phyloP scores from a whole-genome alignment of 345 rosid species.

The Dipteronia dyeriana region DNA sequence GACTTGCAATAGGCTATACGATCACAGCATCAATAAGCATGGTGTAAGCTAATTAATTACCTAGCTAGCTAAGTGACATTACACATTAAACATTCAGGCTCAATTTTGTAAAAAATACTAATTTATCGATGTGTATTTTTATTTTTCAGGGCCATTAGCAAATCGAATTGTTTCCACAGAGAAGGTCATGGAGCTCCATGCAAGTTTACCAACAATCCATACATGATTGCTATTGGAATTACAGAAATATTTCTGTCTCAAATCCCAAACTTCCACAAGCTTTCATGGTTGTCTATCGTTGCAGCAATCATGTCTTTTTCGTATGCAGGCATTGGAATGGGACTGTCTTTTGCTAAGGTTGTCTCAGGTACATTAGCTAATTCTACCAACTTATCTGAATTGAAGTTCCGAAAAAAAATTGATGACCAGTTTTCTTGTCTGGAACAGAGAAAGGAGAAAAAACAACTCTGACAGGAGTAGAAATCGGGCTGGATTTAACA shows the following conservation, averaged over 20 bases:
- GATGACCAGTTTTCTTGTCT: neutral
- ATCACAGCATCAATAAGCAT: slow-evolving; percentile 27
- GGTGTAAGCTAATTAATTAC: slow-evolving; percentile 17
- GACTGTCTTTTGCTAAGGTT: slow-evolving; percentile 46
- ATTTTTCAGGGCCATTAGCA: slow-evolving; percentile 41
- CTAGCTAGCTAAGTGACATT: neutral
- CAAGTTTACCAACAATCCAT: slow-evolving; percentile 49
- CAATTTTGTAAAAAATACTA: too few relatives aligned
- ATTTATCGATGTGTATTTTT: neutral
- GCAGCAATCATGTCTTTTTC: slow-evolving; percentile 59
- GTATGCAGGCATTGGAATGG: slow-evolving; percentile 51
- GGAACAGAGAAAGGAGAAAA: slow-evolving; percentile 19
- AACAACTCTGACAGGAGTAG: slow-evolving; percentile 23
- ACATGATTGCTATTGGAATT: slow-evolving; percentile 59
- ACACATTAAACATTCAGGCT: neutral
- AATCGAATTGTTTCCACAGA: slow-evolving; percentile 63
- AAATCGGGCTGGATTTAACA: slow-evolving; percentile 25
- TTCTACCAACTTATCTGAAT: neutral
- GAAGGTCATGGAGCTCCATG: slow-evolving; percentile 50
- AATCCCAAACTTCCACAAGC: slow-evolving; percentile 50
- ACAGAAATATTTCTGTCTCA: slow-evolving; percentile 47
- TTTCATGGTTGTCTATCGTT: slow-evolving; percentile 53
- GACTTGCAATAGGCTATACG: slow-evolving; percentile 11
- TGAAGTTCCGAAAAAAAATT: neutral
- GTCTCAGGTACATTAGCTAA: slow-evolving; percentile 25